These are phyloP conservation scores for Oryza punctata DNA, from an alignment of 176 grass and related monocot species.

Conservation along the genomic window DNA sequence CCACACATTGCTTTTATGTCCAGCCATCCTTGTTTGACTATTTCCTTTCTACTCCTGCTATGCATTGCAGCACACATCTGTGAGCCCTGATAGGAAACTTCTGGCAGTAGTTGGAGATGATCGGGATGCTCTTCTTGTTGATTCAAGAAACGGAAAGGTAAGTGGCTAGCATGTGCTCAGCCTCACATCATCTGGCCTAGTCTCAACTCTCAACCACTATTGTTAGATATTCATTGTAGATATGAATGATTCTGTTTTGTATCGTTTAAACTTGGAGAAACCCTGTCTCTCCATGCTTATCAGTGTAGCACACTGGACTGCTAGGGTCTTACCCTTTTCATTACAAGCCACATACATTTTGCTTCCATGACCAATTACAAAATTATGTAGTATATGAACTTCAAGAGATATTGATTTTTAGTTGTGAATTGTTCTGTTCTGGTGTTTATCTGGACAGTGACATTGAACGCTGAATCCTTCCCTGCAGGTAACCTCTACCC, in stretches of 20 bases:
- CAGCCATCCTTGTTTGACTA: constrained; percentile 13
- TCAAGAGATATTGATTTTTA: background rate
- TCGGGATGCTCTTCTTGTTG: constrained; percentile 58
- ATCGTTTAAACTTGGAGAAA: background rate
- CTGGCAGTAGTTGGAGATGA: constrained; percentile 76
- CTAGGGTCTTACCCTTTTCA: background rate
- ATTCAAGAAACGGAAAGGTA: constrained; percentile 91
- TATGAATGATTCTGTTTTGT: background rate
- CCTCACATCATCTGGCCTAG: background rate
- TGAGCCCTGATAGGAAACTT: constrained; percentile 76
- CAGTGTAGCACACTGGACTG: background rate
- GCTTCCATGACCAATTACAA: background rate
- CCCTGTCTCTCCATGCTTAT: background rate
- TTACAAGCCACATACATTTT: background rate
- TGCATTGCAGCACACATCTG: constrained; percentile 74
- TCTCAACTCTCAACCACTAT: background rate
- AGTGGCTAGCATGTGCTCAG: background rate
- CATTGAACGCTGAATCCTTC: background rate
- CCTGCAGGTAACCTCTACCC: constrained; percentile 60
- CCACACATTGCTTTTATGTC: background rate
- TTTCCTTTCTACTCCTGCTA: constrained; percentile 19
- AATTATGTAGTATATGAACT: background rate
- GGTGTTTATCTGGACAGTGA: background rate
- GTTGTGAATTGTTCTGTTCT: background rate
- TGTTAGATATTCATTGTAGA: background rate